Base-by-base conservation (phyloP, 2,329 filamentous ascomycete species). In the Aulographum hederae region DNA sequence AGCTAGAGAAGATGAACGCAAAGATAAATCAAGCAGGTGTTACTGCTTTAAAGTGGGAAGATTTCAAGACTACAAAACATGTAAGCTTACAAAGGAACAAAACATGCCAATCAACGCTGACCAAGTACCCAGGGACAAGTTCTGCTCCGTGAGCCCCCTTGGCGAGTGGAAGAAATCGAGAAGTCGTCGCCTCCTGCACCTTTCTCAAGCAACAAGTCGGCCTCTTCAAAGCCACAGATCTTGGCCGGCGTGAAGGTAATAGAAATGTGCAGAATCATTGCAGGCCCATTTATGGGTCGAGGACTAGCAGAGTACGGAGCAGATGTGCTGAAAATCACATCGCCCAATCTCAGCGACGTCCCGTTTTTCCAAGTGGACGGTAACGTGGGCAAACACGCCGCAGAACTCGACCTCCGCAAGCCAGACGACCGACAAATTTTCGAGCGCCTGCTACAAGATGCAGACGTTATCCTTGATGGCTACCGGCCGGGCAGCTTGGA, bases 301-400 rank as follows among this genome's bases (percentile, higher is more conserved):
- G 72, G 72, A 2, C 61, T 84, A 0, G 75, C 73, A n/a, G 77
- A 79, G 38, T 75, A 81, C 45, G 78, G 78, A 2, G 78, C 78
- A 5, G 67, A 74, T 32, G 76, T 84, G 1, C 61, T 84, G 40
- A 78, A 80, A 42, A 61, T 82, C 28, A 81, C 75, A 3, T 70
- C 69, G 5, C 66, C 72, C 0, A 57, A 68, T 28, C 58, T 82
- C n/a, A 67, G 69, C 4, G 76, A 80, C 37, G 70, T 80, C 2
- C 72, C 73, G 0, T 75, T 76, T 50, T 78, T 78, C 50, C 74
- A 79, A 41, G 65, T 78, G 1, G 75, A 80, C 39, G 69, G 73
- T 10, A 80, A 79, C 45, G 69, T 73, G 44, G 76, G 76, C 16
- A 81, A 81, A 46, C 73, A 73, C 39, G 63, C 71, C 1, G 60